Evolutionary conservation across 1,284 basidiomycete species (phyloP), one percentile per base, ranked within the genome.

Genomic region (Salmacisia buchloeana): DNA sequence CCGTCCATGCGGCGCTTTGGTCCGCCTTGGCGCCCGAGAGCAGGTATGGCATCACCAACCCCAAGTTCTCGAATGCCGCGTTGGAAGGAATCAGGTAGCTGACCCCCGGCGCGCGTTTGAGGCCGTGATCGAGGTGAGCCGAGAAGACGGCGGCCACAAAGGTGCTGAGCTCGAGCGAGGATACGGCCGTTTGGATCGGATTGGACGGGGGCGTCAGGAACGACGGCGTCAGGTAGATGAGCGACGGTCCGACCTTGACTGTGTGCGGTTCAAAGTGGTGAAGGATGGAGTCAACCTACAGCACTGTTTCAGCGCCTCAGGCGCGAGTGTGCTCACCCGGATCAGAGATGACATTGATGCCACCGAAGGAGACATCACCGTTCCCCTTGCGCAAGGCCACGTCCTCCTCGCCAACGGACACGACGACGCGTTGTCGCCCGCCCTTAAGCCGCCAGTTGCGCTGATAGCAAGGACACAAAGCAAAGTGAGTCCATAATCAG

Each of bases 41-140:
- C 13, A 97, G 85, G 79, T 97, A 92, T 33, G 86, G 86, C 83
- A 90, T 93, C 63, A 92, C 89, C 39, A 98, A 85, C 5, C 96
- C 96, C 2, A 97, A 84, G 1, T 87, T 85, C 67, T 86, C 86
- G 82, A 97, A 99, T 0, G 92, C 96, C 31, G 83, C 81, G 76
- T 98, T 97, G 45, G 86, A 87, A 0, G 96, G 96, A 27, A 96
- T 87, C 49, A 99, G 85, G 67, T 93, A 86, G 1, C 92, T 90
- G 3, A 89, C 88, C 9, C 85, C 86, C 0, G 90, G 87, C 21
- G 85, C 69, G 7, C 67, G 59, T 57, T 73, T 72, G 29, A 76
- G 60, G 0, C 64, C 61, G 23, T 65, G 66, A 54, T 74, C 70
- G 27, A 75, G 60, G 29, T 72, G 72, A 13, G 75, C 69, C 38